Evolutionary conservation across 2,329 filamentous ascomycete species (phyloP).

Genomic region (Nakataea oryzae): DNA sequence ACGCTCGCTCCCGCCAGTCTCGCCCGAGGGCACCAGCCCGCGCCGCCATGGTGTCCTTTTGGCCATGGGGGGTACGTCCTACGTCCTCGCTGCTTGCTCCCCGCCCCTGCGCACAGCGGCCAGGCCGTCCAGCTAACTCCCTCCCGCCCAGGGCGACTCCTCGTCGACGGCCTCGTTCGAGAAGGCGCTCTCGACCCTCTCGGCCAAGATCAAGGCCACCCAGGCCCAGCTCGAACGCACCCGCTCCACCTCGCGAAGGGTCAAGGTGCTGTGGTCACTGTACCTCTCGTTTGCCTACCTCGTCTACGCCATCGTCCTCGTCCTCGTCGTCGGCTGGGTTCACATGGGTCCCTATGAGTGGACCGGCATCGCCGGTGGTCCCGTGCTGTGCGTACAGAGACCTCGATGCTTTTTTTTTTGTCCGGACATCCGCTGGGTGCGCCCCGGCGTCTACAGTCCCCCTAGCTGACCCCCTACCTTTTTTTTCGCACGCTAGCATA

Average conservation of each 20-base stretch:
- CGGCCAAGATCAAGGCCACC: slow-evolving; percentile 68
- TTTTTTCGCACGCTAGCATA: slow-evolving; percentile 45
- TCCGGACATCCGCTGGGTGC: background rate
- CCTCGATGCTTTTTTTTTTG: too few species aligned
- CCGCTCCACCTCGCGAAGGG: slow-evolving; percentile 62
- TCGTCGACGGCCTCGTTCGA: slow-evolving; percentile 88
- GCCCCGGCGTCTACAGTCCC: background rate
- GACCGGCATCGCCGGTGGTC: slow-evolving; percentile 66
- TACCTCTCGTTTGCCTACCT: slow-evolving; percentile 89
- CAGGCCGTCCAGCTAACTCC: background rate
- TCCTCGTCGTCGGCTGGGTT: slow-evolving; percentile 74
- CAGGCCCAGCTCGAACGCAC: slow-evolving; percentile 64
- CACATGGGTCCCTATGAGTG: slow-evolving; percentile 72
- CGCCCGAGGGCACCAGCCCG: background rate
- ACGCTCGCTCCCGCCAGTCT: background rate
- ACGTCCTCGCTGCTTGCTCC: background rate
- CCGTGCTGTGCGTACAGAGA: slow-evolving; percentile 50
- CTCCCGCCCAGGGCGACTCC: slow-evolving; percentile 52
- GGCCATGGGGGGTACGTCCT: slow-evolving; percentile 58
- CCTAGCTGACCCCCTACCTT: background rate
- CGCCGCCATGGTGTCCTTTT: slow-evolving; percentile 18
- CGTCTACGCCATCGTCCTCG: slow-evolving; percentile 70
- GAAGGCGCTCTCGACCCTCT: slow-evolving; percentile 74
- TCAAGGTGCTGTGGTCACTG: slow-evolving; percentile 78
- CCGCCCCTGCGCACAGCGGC: background rate